Evolutionary conservation across 345 rosid species (phyloP).

Genomic region (Microcos paniculata): DNA sequence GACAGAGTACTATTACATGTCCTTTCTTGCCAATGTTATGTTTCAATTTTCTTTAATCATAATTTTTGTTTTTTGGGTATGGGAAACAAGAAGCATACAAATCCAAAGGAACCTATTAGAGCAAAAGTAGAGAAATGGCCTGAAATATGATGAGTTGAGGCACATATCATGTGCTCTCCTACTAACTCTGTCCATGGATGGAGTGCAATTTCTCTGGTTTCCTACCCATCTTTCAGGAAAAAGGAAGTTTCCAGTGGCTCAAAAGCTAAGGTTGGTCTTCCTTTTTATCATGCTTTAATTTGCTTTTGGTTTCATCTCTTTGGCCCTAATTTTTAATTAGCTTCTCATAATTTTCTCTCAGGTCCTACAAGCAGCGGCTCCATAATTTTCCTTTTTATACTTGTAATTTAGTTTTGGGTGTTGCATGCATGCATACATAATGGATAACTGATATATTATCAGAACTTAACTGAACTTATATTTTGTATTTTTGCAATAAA

Average conservation of each 20-base stretch:
- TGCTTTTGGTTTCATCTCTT: background rate
- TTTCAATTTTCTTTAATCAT: too few species aligned
- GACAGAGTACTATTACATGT: too few species aligned
- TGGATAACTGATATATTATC: too few species aligned
- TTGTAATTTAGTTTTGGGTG: too few species aligned
- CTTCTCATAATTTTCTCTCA: background rate
- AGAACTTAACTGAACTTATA: too few species aligned
- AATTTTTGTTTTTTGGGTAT: too few species aligned
- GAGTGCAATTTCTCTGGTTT: background rate
- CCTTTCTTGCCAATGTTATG: too few species aligned
- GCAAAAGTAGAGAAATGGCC: background rate
- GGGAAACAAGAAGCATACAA: background rate
- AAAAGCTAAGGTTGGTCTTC: background rate
- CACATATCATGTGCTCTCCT: slow-evolving; percentile 11
- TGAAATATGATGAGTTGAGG: slow-evolving; percentile 2
- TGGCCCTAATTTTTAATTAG: background rate
- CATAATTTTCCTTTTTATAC: too few species aligned
- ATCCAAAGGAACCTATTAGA: background rate
- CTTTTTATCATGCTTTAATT: background rate
- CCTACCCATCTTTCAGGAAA: background rate
- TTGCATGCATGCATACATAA: too few species aligned
- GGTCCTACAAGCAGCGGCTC: background rate
- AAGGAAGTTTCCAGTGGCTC: background rate
- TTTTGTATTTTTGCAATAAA: too few species aligned
- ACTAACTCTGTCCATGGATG: background rate